These are phyloP conservation scores for Aegilops bicornis DNA, from an alignment of 176 grass and related monocot genomes.

Conservation along the genomic window DNA sequence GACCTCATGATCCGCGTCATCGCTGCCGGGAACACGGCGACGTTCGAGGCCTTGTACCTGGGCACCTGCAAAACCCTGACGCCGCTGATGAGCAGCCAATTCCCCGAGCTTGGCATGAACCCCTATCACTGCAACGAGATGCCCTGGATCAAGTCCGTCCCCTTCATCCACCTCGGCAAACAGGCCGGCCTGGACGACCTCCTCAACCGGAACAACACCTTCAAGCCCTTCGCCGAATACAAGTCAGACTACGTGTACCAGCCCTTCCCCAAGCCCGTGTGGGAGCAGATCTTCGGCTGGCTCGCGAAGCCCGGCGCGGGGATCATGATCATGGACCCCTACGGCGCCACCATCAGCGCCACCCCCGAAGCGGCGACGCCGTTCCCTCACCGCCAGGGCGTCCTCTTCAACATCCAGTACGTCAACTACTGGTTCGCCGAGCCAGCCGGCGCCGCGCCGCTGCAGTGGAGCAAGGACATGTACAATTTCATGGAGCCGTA, in stretches of 20 bases:
- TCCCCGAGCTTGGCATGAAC: conserved; percentile 29
- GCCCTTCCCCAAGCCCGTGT: conserved; percentile 11
- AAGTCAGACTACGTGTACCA: conserved; percentile 38
- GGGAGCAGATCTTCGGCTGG: conserved; percentile 26
- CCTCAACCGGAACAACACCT: conserved; percentile 1
- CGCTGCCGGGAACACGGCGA: background rate
- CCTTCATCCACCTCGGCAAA: conserved; percentile 16
- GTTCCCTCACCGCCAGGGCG: conserved; percentile 36
- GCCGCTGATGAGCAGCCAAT: background rate
- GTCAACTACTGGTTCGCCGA: conserved; percentile 19
- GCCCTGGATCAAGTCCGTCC: conserved; percentile 35
- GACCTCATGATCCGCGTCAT: conserved; percentile 34
- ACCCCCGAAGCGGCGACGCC: background rate
- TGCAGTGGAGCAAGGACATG: conserved; percentile 28
- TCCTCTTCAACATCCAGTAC: conserved; percentile 46
- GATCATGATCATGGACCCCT: conserved; percentile 37
- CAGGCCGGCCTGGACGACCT: background rate
- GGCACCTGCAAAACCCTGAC: background rate
- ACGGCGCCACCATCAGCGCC: conserved; percentile 30
- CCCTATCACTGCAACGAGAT: conserved; percentile 36
- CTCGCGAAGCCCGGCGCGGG: conserved; percentile 19
- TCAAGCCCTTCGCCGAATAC: conserved; percentile 15
- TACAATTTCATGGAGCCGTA: conserved; percentile 35
- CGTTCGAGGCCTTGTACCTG: conserved; percentile 33
- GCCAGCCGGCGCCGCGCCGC: background rate